A percentile compares a stretch with the other conserved stretches of the same genome.
These are phyloP conservation scores for Sugiyamaella americana DNA, from an alignment of 805 yeast genomes.

Conservation along the genomic window DNA sequence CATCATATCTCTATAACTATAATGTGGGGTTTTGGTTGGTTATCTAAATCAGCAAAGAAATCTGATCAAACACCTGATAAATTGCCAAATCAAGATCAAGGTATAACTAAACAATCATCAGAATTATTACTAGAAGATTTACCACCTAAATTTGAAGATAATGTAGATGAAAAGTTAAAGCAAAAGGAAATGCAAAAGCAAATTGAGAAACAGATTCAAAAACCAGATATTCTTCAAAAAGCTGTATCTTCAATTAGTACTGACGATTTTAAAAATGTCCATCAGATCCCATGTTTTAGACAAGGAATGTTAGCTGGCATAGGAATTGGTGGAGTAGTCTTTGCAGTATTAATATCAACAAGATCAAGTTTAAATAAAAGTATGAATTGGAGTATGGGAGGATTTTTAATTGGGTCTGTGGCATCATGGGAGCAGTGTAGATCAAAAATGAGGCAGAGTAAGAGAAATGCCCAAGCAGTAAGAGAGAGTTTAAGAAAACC, in stretches of 20 bases:
- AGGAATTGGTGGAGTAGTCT: conserved; percentile 29
- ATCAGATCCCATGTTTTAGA: conserved; percentile 34
- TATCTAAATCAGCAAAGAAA: not conserved
- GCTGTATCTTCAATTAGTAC: conserved; percentile 20
- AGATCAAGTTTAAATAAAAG: conserved; percentile 39
- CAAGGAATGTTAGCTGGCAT: conserved; percentile 33
- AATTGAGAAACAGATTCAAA: conserved; percentile 3
- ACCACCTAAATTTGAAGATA: conserved; percentile 29
- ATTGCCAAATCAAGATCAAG: too few relatives aligned
- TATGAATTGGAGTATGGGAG: conserved; percentile 77
- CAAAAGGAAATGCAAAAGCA: conserved; percentile 12
- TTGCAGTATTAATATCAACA: conserved; percentile 26
- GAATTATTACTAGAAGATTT: conserved; percentile 26
- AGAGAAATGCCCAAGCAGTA: conserved; percentile 64
- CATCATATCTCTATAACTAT: conserved; percentile 23
- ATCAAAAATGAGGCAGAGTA: conserved; percentile 56
- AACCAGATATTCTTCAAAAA: conserved; percentile 15
- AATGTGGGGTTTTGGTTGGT: conserved; percentile 21
- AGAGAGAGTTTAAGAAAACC: conserved; percentile 27
- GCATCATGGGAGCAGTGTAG: conserved; percentile 95
- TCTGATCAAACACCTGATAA: conserved; percentile 20
- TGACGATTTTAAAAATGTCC: conserved; percentile 30
- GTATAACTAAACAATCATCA: not conserved
- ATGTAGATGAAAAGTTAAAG: conserved; percentile 10
- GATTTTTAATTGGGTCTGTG: conserved; percentile 69